Base-by-base conservation (phyloP, 371 early-diverging fungal genomes). In the Mucor ambiguus region DNA sequence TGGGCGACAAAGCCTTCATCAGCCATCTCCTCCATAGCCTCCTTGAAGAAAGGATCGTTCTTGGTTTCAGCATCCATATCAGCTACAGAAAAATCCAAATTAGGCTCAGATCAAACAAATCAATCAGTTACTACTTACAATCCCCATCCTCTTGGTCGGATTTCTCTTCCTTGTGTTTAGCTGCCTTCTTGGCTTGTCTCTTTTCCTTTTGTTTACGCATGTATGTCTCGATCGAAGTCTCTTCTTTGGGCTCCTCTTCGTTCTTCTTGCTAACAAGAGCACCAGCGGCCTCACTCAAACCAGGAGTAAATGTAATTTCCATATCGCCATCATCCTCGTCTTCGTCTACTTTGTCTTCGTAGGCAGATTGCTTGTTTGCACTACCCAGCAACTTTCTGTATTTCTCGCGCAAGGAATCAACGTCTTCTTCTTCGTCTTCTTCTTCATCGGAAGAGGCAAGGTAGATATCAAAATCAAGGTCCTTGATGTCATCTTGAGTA, bases 291-390 rank as follows among this genome's bases (percentile, higher is more conserved):
- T 93, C 92, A 55, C 87, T 90, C 64, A 98, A 72, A 61, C 97
- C 98, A 37, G 98, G 96, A 8, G 94, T 87, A 68, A 98, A 98
- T 10, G 97, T 94, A 52, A 98, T 96, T 74, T 98, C 96, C 96
- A 98, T 93, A 52, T 97, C 94, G 30, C 87, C 86, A n/a, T 77
- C 81, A 62, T 80, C 78, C 14, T 76, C 83, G 43, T 81, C 86
- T 22, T 83, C 80, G 6, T 52, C 52, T 26, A 73, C 77, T 44
- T 77, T 74, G 49, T 75, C 83, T 63, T 83, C 82, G 52, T 64
- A 80, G 0, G 72, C 80, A 29, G 49, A 61, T 56, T 33, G 44
- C 46, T 71, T 66, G 4, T 54, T 63, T 20, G 75, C 78, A 0
- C 79, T 70, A 4, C 76, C 75, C 28, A 95, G 75, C 48, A 96